Conservation (phyloP, 805 yeast genomes). For the Starmerella powellii region DNA sequence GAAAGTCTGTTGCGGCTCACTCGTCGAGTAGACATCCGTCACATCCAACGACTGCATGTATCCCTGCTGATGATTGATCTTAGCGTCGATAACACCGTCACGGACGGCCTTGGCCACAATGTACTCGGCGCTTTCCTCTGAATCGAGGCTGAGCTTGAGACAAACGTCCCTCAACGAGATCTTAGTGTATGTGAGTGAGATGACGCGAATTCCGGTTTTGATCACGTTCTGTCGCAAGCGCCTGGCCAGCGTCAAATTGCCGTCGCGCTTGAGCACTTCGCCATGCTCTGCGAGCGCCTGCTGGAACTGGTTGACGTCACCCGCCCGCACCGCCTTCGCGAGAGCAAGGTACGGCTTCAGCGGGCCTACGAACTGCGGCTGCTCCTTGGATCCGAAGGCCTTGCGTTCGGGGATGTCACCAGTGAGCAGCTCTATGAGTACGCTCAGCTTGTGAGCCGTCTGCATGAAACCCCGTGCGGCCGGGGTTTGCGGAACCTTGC, state of each 20-base stretch:
- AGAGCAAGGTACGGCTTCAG: constrained; percentile 74
- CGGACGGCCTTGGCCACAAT: constrained; percentile 93
- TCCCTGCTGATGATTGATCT: constrained; percentile 79
- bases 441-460: constrained; percentile 75
- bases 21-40: constrained; percentile 75
- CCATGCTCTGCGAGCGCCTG: constrained; percentile 56
- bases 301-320: constrained; percentile 74
- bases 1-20: constrained; percentile 73
- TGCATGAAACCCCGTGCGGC: constrained; percentile 80
- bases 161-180: constrained; percentile 91
- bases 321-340: constrained; percentile 82
- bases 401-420: constrained; percentile 93
- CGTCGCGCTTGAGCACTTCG: constrained; percentile 54
- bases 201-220: constrained; percentile 91
- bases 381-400: constrained; percentile 43
- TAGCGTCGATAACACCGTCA: constrained; percentile 95
- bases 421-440: constrained; percentile 81
- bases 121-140: constrained; percentile 93
- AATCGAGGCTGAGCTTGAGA: constrained; percentile 77
- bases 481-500: constrained; percentile 88
- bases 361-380: constrained; percentile 45
- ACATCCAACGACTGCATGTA: constrained; percentile 84
- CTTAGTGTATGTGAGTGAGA: constrained; percentile 78
- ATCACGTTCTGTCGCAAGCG: constrained; percentile 93
- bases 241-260: constrained; percentile 69